Conservation (phyloP, 1,139 yeast species). For the Ashbya aceris region DNA sequence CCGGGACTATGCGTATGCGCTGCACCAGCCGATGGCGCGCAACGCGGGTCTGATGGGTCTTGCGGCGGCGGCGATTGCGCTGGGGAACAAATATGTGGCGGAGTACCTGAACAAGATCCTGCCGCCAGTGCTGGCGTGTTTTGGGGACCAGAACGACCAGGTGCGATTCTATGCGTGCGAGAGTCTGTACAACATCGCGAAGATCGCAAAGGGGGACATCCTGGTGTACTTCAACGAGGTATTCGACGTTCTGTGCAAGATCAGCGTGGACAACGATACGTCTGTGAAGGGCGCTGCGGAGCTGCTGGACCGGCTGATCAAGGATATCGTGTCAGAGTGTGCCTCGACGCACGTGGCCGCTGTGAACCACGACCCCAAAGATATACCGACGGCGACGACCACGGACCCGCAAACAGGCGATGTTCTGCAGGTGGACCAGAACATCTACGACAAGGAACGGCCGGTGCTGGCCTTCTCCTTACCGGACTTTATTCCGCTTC, state of each 20-base stretch:
- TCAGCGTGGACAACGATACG: slow-evolving; percentile 86
- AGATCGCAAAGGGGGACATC: slow-evolving; percentile 93
- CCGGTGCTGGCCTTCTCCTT: slow-evolving; percentile 67
- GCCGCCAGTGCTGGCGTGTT: slow-evolving; percentile 90
- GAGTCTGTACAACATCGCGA: slow-evolving; percentile 89
- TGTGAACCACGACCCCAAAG: slow-evolving; percentile 45
- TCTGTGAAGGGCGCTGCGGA: slow-evolving; percentile 96
- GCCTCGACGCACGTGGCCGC: slow-evolving; percentile 88
- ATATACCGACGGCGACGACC: slow-evolving; percentile 40
- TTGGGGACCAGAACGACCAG: slow-evolving; percentile 93
- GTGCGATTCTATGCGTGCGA: slow-evolving; percentile 97
- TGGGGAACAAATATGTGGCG: slow-evolving; percentile 63
- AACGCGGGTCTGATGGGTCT: slow-evolving; percentile 70
- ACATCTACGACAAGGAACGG: slow-evolving; percentile 17
- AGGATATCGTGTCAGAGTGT: slow-evolving; percentile 92
- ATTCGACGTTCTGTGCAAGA: slow-evolving; percentile 81
- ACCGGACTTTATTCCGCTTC: slow-evolving; percentile 79
- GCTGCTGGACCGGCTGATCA: slow-evolving; percentile 76
- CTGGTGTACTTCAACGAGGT: slow-evolving; percentile 85
- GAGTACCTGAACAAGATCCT: slow-evolving; percentile 74
- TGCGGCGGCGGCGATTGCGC: slow-evolving; percentile 71
- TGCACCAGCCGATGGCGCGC: slow-evolving; percentile 68
- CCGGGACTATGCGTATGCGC: slow-evolving; percentile 63
- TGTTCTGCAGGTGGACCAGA: slow-evolving; percentile 58
- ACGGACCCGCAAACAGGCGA: slow-evolving; percentile 37